Conservation (phyloP, 1,284 basidiomycete species). For the Vanrija pseudolonga region DNA sequence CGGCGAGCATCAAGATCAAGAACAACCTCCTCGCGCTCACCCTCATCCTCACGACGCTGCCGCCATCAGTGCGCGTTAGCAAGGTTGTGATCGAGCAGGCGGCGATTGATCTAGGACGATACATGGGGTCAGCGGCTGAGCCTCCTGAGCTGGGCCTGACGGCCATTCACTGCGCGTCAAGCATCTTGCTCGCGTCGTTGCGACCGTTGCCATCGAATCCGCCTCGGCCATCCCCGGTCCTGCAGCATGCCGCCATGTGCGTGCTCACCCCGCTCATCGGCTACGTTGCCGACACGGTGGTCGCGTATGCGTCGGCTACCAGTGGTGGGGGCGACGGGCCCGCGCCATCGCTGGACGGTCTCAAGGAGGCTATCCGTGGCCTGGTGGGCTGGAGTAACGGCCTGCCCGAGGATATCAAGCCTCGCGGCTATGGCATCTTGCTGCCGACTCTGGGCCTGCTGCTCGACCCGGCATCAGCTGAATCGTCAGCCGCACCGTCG, state of each 20-base stretch:
- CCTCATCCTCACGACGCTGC: conserved; percentile 76
- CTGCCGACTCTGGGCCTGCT: conserved; percentile 74
- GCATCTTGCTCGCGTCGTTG: conserved; percentile 62
- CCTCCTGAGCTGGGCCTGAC: conserved; percentile 70
- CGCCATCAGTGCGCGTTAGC: conserved; percentile 64
- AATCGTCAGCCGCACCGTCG: conserved; percentile 50
- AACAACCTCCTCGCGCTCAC: conserved; percentile 85
- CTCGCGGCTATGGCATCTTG: conserved; percentile 68
- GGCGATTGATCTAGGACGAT: conserved; percentile 78
- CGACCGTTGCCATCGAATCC: conserved; percentile 17
- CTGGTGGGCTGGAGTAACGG: conserved; percentile 64
- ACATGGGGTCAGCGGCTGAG: conserved; percentile 55
- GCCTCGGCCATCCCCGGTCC: conserved; percentile 49
- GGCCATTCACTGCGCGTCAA: conserved; percentile 82
- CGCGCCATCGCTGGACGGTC: conserved; percentile 47
- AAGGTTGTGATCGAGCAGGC: conserved; percentile 75
- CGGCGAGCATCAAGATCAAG: conserved; percentile 79
- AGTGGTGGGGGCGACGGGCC: conserved; percentile 51
- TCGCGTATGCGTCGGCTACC: conserved; percentile 55
- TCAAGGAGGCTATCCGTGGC: conserved; percentile 77
- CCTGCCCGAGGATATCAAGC: conserved; percentile 60
- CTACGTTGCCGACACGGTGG: conserved; percentile 67
- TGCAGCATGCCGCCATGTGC: conserved; percentile 68
- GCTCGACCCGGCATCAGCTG: conserved; percentile 55
- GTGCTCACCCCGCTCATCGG: conserved; percentile 76